Evolutionary conservation across 2,329 filamentous ascomycete genomes (phyloP), one percentile per base, ranked within the genome.

Genomic region (Phaeoacremonium minimum): DNA sequence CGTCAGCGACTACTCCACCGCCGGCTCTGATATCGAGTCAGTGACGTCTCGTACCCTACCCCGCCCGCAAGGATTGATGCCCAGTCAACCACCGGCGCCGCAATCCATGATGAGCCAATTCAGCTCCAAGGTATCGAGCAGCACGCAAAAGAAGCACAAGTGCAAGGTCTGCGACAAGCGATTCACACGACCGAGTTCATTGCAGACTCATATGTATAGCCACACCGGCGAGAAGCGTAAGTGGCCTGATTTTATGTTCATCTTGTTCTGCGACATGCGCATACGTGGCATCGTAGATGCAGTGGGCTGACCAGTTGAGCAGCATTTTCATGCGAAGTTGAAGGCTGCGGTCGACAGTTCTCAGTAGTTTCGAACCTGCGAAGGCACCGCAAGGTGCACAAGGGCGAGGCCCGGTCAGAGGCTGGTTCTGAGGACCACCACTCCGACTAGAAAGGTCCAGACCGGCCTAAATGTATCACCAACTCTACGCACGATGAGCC

Each of bases 41-140:
- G 75, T 87, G 37, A 76, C 80, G 26, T 89, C 87, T 34, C 77
- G 90, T 50, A 91, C 87, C n/a, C 70, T 95, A 3, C 89, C 90
- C 2, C 76, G 87, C 36, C 87, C 89, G 1, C 80, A 81, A 17
- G 82, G 77, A 26, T 52, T 75, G 36, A 71, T 75, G 65, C 67
- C 68, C 30, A 80, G 73, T 40, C 75, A 72, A 45, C 73, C 82
- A 19, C 88, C 89, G 2, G 88, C 88, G 14, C 90, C 89, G 2
- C 87, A 94, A 57, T 94, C 90, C 1, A 96, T 98, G 89, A 98
- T 98, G 93, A 82, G 88, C 35, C 90, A 95, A 53, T 97, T 97
- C 68, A 96, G 87, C 65, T 96, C 91, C 45, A 96, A 96, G 66
- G 83, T 96, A 35, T 90, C 89, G 1, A 90, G 87, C 14, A 95